These are phyloP conservation scores for Juncus effusus DNA, from an alignment of 176 grass and related monocot species.

Conservation along the genomic window DNA sequence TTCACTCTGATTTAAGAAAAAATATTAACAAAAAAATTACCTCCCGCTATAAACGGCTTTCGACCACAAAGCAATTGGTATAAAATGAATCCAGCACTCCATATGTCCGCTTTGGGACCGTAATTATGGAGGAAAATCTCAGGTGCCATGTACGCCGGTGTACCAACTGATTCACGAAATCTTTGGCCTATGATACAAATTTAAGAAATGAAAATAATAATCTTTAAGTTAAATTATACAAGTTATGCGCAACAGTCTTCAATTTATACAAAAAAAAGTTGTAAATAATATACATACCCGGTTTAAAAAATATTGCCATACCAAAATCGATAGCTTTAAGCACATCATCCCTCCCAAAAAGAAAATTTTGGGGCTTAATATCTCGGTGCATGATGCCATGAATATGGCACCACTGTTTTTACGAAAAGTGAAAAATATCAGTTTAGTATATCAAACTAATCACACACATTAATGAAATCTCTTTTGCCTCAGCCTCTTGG, in stretches of 20 bases:
- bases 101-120: constrained; percentile 1
- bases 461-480: not conserved
- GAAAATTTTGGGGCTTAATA: constrained; percentile 14
- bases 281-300: constrained; percentile 1
- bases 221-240: not conserved
- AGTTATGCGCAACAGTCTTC: not conserved
- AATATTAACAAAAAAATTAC: not conserved
- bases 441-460: not conserved
- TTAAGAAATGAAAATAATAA: not conserved
- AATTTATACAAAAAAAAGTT: not conserved
- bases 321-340: constrained; percentile 18
- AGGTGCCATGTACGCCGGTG: not conserved
- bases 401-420: constrained; percentile 5
- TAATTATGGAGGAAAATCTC: not conserved
- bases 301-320: not conserved
- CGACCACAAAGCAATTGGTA: not conserved
- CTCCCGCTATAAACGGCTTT: not conserved
- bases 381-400: constrained; percentile 17
- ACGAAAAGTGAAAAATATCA: not conserved
- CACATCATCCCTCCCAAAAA: not conserved
- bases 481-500: not conserved
- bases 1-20: not conserved
- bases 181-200: constrained; percentile 7
- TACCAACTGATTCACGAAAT: not conserved
- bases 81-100: constrained; percentile 11